Evolutionary conservation across 257 asterid genomes (phyloP), one percentile per base, ranked within the genome.

Genomic region (Echium plantagineum): DNA sequence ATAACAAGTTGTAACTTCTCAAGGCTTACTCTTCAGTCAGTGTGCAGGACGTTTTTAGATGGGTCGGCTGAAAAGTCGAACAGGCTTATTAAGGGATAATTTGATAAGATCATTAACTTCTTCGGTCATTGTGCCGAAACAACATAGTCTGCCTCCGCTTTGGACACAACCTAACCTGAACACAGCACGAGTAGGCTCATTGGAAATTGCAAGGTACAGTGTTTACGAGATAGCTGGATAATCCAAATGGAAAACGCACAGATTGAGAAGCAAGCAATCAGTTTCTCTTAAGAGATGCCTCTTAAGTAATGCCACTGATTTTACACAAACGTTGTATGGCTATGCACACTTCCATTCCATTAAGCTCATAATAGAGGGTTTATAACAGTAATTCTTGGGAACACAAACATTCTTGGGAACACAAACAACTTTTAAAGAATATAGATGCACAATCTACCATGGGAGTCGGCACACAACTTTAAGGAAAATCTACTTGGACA

Each of bases 141-240:
- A 90, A 71, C 95, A 93, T 84, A 66, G 99, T 93, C 80, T 93
- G 99, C 77, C 99, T 86, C 61, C 91, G 74, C 78, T 86, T 89
- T 8, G 98, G 90, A 68, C 97, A 89, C 73, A 84, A 55, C 74
- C 84, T 93, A 65, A 93, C 89, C 98, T 93, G 81, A 59, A 63
- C 64, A 66, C 51, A 65, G 55, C 15, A n/a, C 47, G 2, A 54
- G n/a, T n/a, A n/a, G n/a, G n/a, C n/a, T n/a, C n/a, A 15, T 59
- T 48, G 58, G 28, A 58, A 57, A 54, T n/a, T 13, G 7, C 32
- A 17, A 10, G 7, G 30, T 17, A 63, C 16, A 42, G 1, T 12
- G 1, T 42, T 42, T 12, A 42, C 16, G 16, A 42, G 17, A 42
- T 42, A 3, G 4, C 3, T 42, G 49, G 16, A 42, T 10, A 10